Base-by-base conservation (phyloP, 306 rosid species). In the Bauhinia variegata region DNA sequence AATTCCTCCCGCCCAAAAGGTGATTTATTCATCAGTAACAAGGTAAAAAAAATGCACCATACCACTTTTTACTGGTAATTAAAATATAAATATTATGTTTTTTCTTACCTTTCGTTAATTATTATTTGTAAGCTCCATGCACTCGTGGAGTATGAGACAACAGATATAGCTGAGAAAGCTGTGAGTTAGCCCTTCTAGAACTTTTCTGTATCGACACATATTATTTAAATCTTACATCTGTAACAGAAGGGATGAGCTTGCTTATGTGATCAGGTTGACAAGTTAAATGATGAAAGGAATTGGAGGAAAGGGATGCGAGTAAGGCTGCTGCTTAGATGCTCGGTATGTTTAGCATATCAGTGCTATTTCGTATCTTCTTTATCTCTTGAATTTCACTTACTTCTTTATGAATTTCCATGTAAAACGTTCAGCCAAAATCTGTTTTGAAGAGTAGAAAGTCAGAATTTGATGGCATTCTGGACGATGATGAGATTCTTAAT, bases 221-320 rank as follows among this genome's bases (percentile, higher is more conserved):
- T n/a, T n/a, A n/a, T n/a, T n/a, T n/a, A n/a, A n/a, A n/a, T n/a
- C n/a, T n/a, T n/a, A n/a, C n/a, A n/a, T n/a, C n/a, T n/a, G n/a
- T n/a, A n/a, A n/a, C n/a, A n/a, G n/a, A n/a, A n/a, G n/a, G n/a
- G n/a, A n/a, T n/a, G n/a, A 32, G 0, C 41, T 54, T 34, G 61
- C 39, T 51, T 54, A 65, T 56, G 67, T 33, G 63, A 51, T 70
- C 80, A 93, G 99, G 95, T 76, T 60, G 97, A 86, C 53, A 78
- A 82, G 82, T 72, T 93, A 68, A 93, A 83, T 14, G 99, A 93
- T 69, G 99, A 90, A 73, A 73, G 96, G 82, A 88, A 93, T 79
- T 93, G 99, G 99, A 82, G 99, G 76, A 93, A 86, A 80, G 97
- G 97, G 70, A 95, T 93, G 82, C 90, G 96, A 73, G 97, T 93